Base-by-base conservation (phyloP, 2,329 filamentous ascomycete genomes). In the Botrytis galanthina region DNA sequence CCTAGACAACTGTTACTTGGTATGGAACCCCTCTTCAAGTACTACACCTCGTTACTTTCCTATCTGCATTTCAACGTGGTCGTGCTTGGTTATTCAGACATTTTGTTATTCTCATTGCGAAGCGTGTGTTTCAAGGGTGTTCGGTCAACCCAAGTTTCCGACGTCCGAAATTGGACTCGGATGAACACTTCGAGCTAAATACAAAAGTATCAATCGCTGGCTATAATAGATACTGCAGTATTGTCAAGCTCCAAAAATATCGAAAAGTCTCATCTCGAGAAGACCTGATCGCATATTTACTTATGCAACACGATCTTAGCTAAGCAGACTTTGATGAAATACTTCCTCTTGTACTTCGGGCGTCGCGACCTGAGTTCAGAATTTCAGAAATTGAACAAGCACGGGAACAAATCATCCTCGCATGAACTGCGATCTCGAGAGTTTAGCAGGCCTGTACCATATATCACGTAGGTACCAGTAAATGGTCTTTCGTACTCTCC, bases 11-110 rank as follows among this genome's bases (percentile, higher is more conserved):
- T 39, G 62, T 61, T 42, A 39, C 63, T 51, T 60, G 62, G 60
- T 59, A 59, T 37, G 32, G 51, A 44, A 67, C 63, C 66, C 63
- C 57, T 72, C 63, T 72, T 59, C 69, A 16, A 63, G 51, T 72
- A 60, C 71, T 60, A 68, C 48, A 72, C 46, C 62, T 72, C 61
- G 66, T 72, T 35, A 48, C 35, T 46, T 42, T 26, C 51, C 42
- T 59, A 67, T 63, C 61, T 63, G n/a, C 62, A 68, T 68, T 57
- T 22, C 62, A 67, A 72, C 62, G 51, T 72, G 62, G 62, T 60
- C 62, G 42, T 51, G 48, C 70, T 68, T 72, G 48, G 29, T 42
- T 46, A 51, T 44, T 68, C 70, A 68, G 10, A 44, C 44, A 29
- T 37, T 32, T 68, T 16, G 62, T 32, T 60, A 35, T 68, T 59